Base-by-base conservation (phyloP, 768 basidiomycete species). In the Cystofilobasidium capitatum region DNA sequence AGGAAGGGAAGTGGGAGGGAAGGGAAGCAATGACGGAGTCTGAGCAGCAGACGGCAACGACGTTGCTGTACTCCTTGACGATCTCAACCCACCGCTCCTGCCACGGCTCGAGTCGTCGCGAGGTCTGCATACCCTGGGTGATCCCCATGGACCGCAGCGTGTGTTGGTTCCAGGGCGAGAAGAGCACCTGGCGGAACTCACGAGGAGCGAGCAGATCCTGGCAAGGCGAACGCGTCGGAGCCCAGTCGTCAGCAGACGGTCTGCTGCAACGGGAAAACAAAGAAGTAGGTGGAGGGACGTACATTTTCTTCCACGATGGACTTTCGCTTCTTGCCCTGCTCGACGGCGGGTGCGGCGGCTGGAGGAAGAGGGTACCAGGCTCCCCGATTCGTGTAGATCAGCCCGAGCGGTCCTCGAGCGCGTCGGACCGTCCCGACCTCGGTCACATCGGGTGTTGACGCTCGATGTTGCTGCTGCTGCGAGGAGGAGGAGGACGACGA, bases 41-140 rank as follows among this genome's bases (percentile, higher is more conserved):
- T 37, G 54, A 44, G 37, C 40, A 47, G 36, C 49, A 54, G 44
- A 69, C 17, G 9, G 68, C 68, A 5, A 60, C 68, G 22, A 64
- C 57, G 24, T 39, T 17, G 8, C 33, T n/a, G 42, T 62, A 69
- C 24, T 60, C 42, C 2, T 47, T 45, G 20, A 69, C 62, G 8
- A 69, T 39, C 5, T n/a, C 44, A 2, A 40, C 29, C 68, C 68
- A 69, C 4, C 45, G 40, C 20, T 39, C 45, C 36, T 65, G 39
- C 68, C 58, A 60, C 3, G 61, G 61, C 13, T 59, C 57, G 59
- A 42, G 36, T 3, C 45, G n/a, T 26, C 24, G 13, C 16, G 35
- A 36, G 7, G 51, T 20, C 36, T 39, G 29, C 59, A 61, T 61
- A 29, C 39, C 44, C 7, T 20, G 35, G 8, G 59, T 61, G 40